Conservation (phyloP, 495 filamentous ascomycete species). For the Aspergillus incahuasiensis region DNA sequence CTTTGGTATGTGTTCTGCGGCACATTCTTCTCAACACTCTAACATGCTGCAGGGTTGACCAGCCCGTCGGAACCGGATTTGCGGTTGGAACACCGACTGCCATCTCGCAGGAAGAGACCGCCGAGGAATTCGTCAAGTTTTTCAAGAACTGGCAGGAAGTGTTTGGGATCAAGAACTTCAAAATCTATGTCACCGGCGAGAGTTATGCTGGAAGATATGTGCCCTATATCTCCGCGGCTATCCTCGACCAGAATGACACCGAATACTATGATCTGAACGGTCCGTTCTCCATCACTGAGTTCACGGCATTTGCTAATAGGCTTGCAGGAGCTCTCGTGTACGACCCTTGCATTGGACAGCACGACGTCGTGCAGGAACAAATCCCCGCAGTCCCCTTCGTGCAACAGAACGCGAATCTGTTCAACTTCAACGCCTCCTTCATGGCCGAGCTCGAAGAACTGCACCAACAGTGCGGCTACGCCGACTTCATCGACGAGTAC, state of each 20-base stretch:
- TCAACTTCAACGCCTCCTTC: slow-evolving; percentile 54
- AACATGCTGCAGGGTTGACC: slow-evolving; percentile 45
- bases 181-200: slow-evolving; percentile 60
- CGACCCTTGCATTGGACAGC: slow-evolving; percentile 41
- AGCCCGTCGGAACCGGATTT: slow-evolving; percentile 56
- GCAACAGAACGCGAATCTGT: slow-evolving; percentile 47
- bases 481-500: slow-evolving; percentile 51
- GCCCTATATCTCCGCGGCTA: slow-evolving; percentile 50
- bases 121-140: slow-evolving; percentile 57
- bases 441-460: slow-evolving; percentile 42
- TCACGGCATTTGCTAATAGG: neutral
- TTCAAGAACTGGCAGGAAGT: slow-evolving; percentile 59
- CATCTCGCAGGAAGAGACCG: slow-evolving; percentile 50
- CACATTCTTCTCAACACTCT: too few relatives aligned
- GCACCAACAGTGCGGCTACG: slow-evolving; percentile 53
- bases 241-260: slow-evolving; percentile 46
- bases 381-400: slow-evolving; percentile 46
- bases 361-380: slow-evolving; percentile 36
- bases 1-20: slow-evolving; percentile 54
- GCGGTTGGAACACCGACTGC: slow-evolving; percentile 51
- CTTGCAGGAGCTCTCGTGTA: slow-evolving; percentile 34
- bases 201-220: slow-evolving; percentile 55
- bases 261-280: slow-evolving; percentile 41
- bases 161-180: slow-evolving; percentile 57
- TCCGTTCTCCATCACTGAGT: too few relatives aligned